A percentile compares a stretch with the other conserved stretches of the same genome.
These are phyloP conservation scores for Pisolithus albus DNA, from an alignment of 768 basidiomycete species.

Conservation along the genomic window DNA sequence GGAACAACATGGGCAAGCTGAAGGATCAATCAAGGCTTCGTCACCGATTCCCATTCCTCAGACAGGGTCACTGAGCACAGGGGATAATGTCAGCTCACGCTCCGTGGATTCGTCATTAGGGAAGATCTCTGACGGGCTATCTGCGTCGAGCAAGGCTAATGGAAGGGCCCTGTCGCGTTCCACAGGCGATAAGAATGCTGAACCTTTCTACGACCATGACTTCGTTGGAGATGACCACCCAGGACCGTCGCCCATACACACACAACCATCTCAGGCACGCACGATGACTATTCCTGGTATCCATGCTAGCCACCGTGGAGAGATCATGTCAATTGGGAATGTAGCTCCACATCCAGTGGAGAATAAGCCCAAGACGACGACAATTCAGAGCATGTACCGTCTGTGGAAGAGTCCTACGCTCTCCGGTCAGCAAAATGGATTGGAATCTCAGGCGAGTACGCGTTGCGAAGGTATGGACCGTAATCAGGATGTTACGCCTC, in stretches of 20 bases:
- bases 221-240: slow-evolving; percentile 25
- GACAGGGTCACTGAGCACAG: slow-evolving; percentile 20
- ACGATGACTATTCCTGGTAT: slow-evolving; percentile 87
- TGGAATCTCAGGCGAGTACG: slow-evolving; percentile 10
- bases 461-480: slow-evolving; percentile 13
- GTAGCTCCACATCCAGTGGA: slow-evolving; percentile 44
- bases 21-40: slow-evolving; percentile 12
- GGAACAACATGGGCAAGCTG: slow-evolving; percentile 34
- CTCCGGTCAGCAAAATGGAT: slow-evolving; percentile 18
- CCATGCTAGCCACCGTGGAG: slow-evolving; percentile 76
- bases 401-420: slow-evolving; percentile 58
- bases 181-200: slow-evolving; percentile 22
- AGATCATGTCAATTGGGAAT: slow-evolving; percentile 81
- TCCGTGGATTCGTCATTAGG: slow-evolving; percentile 19
- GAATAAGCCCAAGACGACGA: slow-evolving; percentile 38
- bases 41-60: slow-evolving; percentile 32
- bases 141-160: slow-evolving; percentile 15
- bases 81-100: slow-evolving; percentile 16
- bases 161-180: slow-evolving; percentile 33
- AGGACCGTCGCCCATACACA: slow-evolving; percentile 50
- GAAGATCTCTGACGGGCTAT: slow-evolving; percentile 13
- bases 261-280: slow-evolving; percentile 66
- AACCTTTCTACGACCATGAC: slow-evolving; percentile 26
- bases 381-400: slow-evolving; percentile 65
- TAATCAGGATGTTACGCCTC: slow-evolving; percentile 25